Base-by-base conservation (phyloP, 1,139 yeast genomes). In the Yamadazyma songkhlaensis region DNA sequence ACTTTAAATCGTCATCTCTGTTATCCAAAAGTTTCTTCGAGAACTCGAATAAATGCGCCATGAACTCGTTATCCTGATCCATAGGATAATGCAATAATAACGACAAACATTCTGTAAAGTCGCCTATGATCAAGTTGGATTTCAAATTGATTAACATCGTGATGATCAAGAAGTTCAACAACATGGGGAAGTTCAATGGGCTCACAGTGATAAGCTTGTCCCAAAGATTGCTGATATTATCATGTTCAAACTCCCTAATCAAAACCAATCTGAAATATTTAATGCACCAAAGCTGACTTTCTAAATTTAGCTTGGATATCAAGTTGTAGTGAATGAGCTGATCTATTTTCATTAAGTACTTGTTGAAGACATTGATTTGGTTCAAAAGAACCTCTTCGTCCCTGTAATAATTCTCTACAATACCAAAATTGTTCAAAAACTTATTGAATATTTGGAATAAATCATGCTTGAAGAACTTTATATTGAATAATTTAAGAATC, bases 261-360 rank as follows among this genome's bases (percentile, higher is more conserved):
- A 82, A 62, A 1, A 82, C 43, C 30, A 83, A 57, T 35, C 89
- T 60, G 12, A 79, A 72, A 67, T 81, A 83, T 39, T 89, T 58
- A 22, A 83, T 77, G 14, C 81, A 62, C 89, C 89, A 83, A 25
- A 83, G 64, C 40, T 81, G 79, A 7, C 83, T 72, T 41, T 80
- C 84, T 4, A 80, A 56, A 39, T 65, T 68, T 40, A 79, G 62
- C 46, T 73, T 79, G 25, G 65, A 63, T 15, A 74, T 54, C 34
- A 71, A 51, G 36, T 57, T 68, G 46, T 70, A 70, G 44, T 70
- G 73, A 32, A 71, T 64, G 29, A 70, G 50, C 43, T 71, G 77
- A 47, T 71, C 77, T 2, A 69, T 66, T 50, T 72, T 76, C 62
- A 72, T 68, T 44, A 74, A 59, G 40, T 72, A 54, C 14, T 68